These are phyloP conservation scores for Ogataea parapolymorpha DNA, from an alignment of 805 yeast species.

Conservation along the genomic window DNA sequence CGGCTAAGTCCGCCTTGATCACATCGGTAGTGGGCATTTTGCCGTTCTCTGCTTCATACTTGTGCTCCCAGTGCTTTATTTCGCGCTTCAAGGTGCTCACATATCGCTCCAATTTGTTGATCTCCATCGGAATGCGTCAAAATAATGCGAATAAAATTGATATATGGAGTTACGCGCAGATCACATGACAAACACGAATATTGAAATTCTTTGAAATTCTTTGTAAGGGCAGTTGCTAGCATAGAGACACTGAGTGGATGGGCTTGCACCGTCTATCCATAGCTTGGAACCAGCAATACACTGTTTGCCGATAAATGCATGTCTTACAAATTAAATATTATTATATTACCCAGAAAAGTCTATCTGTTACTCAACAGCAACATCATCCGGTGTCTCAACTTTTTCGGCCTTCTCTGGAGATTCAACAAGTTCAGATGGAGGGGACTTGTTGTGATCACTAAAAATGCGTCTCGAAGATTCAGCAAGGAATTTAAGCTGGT, in stretches of 20 bases:
- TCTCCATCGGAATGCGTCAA: conserved; percentile 14
- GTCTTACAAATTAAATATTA: background rate
- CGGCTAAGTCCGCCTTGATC: conserved; percentile 38
- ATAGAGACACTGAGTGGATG: too few relatives aligned
- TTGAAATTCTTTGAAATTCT: too few relatives aligned
- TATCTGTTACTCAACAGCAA: conserved; percentile 1
- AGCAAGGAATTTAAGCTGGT: conserved; percentile 25
- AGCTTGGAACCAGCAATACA: too few relatives aligned
- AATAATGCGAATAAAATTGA: background rate
- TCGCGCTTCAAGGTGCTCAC: conserved; percentile 35
- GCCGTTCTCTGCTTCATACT: conserved; percentile 31
- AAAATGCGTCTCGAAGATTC: conserved; percentile 23
- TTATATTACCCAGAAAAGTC: conserved; percentile 5
- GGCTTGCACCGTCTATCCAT: too few relatives aligned
- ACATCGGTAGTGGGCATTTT: conserved; percentile 45
- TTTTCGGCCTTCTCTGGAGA: background rate
- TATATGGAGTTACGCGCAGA: too few relatives aligned
- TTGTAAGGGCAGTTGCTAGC: too few relatives aligned
- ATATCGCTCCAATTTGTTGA: conserved; percentile 16
- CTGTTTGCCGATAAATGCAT: background rate
- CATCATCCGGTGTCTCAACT: conserved; percentile 4
- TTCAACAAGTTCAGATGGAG: conserved; percentile 1
- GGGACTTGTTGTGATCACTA: conserved; percentile 14
- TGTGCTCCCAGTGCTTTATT: conserved; percentile 55
- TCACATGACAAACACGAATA: too few relatives aligned